Evolutionary conservation across 2,329 filamentous ascomycete genomes (phyloP), one percentile per base, ranked within the genome.

Genomic region (Pseudogymnoascus sp.): DNA sequence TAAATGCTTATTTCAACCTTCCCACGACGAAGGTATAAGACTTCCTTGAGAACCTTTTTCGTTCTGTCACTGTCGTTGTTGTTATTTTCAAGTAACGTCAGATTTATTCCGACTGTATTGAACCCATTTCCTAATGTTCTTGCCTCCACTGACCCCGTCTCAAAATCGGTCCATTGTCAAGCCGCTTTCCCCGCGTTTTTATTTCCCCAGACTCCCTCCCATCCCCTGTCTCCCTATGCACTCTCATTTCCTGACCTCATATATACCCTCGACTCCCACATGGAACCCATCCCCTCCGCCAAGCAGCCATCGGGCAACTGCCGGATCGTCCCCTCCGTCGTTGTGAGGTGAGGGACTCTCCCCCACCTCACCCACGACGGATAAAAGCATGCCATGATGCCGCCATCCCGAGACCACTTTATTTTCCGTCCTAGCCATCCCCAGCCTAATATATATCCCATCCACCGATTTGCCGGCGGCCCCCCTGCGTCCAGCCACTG

Each of bases 1-100:
- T 51, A 51, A 51, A 51, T 51, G 25, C 42, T 51, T 51, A 51
- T 51, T 51, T 51, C 10, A 31, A 51, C 25, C 42, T 31, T 51
- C 13, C n/a, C 9, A 29, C 42, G 7, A 31, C 25, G 25, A 15
- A 13, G 25, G 29, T 25, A 29, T 3, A 3, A 51, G 42, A 15
- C 10, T 27, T 13, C 8, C 42, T 15, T 2, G 7, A 9, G 13
- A 15, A 8, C 7, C 13, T 51, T 15, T 51, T 27, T 51, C 7
- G 7, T 51, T 15, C 25, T n/a, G 13, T 51, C 29, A 51, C 27
- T 5, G 13, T 51, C 13, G 25, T 10, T 51, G 13, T 27, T 51
- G 4, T 13, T 51, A 4, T 15, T 25, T 15, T 48, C 1, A 9
- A 48, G 25, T 4, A 48, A 15, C 15, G 6, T 5, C 7, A 48